Conservation (phyloP, 164 flowering plant species). For the Echeveria elegans region DNA sequence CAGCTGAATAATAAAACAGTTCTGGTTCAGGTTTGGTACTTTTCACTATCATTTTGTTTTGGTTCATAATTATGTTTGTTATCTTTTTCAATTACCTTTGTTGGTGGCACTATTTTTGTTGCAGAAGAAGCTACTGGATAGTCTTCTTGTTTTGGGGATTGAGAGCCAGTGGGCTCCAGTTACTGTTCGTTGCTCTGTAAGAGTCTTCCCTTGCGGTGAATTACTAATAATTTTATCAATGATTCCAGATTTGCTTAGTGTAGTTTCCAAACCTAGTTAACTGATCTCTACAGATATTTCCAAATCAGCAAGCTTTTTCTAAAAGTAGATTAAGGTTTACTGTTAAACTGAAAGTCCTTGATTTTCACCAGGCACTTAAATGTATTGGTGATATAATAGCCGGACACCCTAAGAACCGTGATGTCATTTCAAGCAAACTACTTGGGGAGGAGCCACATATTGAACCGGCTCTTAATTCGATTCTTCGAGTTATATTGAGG, state of each 20-base stretch:
- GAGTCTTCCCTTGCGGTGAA: conserved; percentile 6
- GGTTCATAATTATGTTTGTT: neutral
- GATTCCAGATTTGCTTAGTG: neutral
- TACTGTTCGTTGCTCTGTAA: conserved; percentile 81
- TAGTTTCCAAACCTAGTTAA: neutral
- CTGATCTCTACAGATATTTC: neutral
- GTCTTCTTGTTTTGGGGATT: conserved; percentile 81
- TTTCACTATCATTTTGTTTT: neutral
- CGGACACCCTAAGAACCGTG: conserved; percentile 60
- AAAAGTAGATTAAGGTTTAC: neutral
- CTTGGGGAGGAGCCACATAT: conserved; percentile 81
- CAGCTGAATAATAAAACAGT: conserved; percentile 60
- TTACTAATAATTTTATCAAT: conserved; percentile 6
- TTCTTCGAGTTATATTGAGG: conserved; percentile 69
- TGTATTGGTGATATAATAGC: conserved; percentile 79
- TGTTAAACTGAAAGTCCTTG: neutral
- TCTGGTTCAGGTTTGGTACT: conserved; percentile 71
- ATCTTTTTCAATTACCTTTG: neutral
- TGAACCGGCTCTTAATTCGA: conserved; percentile 80
- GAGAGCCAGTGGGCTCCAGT: conserved; percentile 98
- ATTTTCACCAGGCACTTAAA: conserved; percentile 49
- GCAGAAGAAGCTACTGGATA: conserved; percentile 72
- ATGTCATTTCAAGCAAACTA: conserved; percentile 57
- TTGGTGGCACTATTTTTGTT: conserved; percentile 6
- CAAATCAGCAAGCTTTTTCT: neutral